phyloP scores from a whole-genome alignment of 1,139 yeast genomes.

The Nakaseomyces sp. region DNA sequence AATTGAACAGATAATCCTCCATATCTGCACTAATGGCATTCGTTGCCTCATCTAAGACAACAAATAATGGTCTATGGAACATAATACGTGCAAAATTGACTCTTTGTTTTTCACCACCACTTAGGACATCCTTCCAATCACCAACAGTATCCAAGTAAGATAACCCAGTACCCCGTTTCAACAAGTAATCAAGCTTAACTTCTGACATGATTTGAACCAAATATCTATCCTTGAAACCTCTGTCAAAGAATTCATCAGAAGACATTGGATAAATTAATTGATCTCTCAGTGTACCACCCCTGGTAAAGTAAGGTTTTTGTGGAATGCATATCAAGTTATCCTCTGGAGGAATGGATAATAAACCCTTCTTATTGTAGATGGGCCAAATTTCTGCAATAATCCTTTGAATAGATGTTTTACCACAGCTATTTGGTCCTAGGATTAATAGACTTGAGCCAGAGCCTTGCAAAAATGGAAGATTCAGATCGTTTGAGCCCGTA shows the following conservation, averaged over 20 bases:
- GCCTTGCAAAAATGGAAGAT: slow-evolving; percentile 23
- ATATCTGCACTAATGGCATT: slow-evolving; percentile 89
- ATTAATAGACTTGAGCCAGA: slow-evolving; percentile 64
- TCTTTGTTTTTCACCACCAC: slow-evolving; percentile 95
- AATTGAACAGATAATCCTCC: slow-evolving; percentile 79
- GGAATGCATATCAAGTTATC: slow-evolving; percentile 69
- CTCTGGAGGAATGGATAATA: slow-evolving; percentile 70
- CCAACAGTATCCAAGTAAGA: slow-evolving; percentile 39
- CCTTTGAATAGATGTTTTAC: slow-evolving; percentile 81
- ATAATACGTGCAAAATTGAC: slow-evolving; percentile 81
- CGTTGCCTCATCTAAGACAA: slow-evolving; percentile 85
- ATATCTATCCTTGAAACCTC: slow-evolving; percentile 64
- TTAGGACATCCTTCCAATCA: slow-evolving; percentile 84
- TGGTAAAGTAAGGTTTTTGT: slow-evolving; percentile 68
- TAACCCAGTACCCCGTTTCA: slow-evolving; percentile 38
- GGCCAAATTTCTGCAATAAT: slow-evolving; percentile 92
- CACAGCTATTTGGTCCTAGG: slow-evolving; percentile 82
- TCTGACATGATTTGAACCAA: slow-evolving; percentile 59
- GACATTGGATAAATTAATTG: slow-evolving; percentile 81
- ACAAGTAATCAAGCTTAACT: slow-evolving; percentile 73
- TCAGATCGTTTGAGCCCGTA: slow-evolving; percentile 15
- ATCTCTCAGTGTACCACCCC: slow-evolving; percentile 74
- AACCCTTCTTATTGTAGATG: slow-evolving; percentile 56
- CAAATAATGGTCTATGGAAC: slow-evolving; percentile 73
- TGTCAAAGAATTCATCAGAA: slow-evolving; percentile 65